These are phyloP conservation scores for Mortierella sp. DNA, from an alignment of 371 early-diverging fungal species.

Conservation along the genomic window DNA sequence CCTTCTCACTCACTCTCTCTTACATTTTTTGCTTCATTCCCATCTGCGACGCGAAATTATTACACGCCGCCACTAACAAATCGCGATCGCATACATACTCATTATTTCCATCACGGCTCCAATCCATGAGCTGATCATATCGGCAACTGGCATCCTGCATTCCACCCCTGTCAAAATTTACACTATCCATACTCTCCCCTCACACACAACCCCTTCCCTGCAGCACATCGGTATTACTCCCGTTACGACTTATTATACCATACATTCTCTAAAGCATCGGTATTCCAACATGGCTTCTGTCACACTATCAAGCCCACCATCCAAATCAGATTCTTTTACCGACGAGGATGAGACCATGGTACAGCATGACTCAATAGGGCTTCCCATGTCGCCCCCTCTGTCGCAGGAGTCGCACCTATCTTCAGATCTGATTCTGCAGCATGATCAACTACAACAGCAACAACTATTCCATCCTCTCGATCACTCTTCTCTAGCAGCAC, in stretches of 20 bases:
- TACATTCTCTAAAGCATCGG: not conserved
- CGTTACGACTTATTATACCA: not conserved
- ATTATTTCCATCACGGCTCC: constrained; percentile 1
- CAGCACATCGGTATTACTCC: not conserved
- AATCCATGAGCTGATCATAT: not conserved
- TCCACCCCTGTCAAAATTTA: not conserved
- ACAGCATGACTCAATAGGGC: constrained; percentile 13
- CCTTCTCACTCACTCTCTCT: not conserved
- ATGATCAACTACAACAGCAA: constrained; percentile 7
- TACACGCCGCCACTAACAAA: not conserved
- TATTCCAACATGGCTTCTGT: constrained; percentile 12
- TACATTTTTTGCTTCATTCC: not conserved
- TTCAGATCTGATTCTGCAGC: not conserved
- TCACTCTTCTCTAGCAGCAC: constrained; percentile 8
- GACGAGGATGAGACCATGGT: constrained; percentile 21
- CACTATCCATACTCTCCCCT: not conserved
- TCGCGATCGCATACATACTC: not conserved
- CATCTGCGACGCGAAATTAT: not conserved
- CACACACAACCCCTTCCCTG: not conserved
- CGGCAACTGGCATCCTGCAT: not conserved
- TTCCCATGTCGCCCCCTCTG: constrained; percentile 37
- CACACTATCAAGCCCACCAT: constrained; percentile 12
- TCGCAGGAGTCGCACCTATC: constrained; percentile 24
- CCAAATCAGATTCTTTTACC: constrained; percentile 10
- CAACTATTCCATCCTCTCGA: constrained; percentile 33